Evolutionary conservation across 495 filamentous ascomycete species (phyloP).

Genomic region (Chaetomidium leptoderma): DNA sequence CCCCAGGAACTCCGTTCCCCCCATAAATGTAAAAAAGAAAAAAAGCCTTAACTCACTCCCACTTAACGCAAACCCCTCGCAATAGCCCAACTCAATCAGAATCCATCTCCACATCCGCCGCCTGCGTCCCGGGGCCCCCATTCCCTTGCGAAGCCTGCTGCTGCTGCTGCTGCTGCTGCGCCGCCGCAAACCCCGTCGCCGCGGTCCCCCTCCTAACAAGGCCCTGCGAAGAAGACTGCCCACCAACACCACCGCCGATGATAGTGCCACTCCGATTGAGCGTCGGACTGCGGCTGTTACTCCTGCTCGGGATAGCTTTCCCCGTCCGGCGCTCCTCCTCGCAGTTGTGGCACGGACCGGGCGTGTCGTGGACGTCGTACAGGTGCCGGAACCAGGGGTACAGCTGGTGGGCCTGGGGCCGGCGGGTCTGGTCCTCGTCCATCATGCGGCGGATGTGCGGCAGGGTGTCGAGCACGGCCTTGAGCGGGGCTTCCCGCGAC

Average conservation of each 20-base stretch:
- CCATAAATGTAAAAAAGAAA: neutral
- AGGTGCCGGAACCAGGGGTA: slow-evolving; percentile 32
- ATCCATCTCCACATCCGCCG: neutral
- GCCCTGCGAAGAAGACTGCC: neutral
- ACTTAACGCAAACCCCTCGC: neutral
- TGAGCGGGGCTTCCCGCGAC: slow-evolving; percentile 13
- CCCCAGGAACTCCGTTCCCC: neutral
- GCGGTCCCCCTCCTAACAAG: slow-evolving; percentile 3
- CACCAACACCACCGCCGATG: neutral
- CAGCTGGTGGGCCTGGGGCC: slow-evolving; percentile 29
- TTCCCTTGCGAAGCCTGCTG: neutral
- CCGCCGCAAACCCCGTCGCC: neutral
- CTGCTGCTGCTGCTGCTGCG: neutral
- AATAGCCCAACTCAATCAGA: neutral
- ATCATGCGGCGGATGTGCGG: slow-evolving; percentile 31
- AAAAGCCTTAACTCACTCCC: neutral
- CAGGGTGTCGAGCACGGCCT: slow-evolving; percentile 25
- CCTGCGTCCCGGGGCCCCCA: neutral
- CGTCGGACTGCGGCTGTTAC: slow-evolving; percentile 17
- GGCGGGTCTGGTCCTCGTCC: slow-evolving; percentile 17
- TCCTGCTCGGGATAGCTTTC: slow-evolving; percentile 9
- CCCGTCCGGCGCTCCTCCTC: slow-evolving; percentile 29
- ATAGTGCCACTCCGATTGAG: slow-evolving; percentile 12
- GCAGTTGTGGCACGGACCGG: slow-evolving; percentile 27
- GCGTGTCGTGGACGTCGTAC: slow-evolving; percentile 23